Percentiles rank a stretch among this genome's conserved stretches.
Conservation (phyloP, 2,329 filamentous ascomycete species). For the Fusarium beomiforme region DNA sequence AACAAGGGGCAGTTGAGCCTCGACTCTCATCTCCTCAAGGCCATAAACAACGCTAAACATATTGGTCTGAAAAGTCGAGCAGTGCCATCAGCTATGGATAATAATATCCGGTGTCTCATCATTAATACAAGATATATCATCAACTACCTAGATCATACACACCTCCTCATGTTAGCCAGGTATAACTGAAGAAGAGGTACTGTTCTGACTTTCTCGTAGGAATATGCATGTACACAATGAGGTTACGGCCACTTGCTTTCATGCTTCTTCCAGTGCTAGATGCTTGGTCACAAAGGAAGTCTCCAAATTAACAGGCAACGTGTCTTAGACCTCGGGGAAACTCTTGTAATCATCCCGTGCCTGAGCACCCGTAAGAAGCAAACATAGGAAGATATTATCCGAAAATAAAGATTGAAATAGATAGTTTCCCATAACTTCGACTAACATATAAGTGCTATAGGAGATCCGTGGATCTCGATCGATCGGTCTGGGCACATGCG, state of each 20-base stretch:
- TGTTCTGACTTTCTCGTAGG: no score
- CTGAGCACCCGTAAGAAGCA: not conserved
- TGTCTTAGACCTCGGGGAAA: not conserved
- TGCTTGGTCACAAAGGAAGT: not conserved
- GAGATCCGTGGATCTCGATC: constrained; percentile 3
- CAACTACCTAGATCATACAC: no score
- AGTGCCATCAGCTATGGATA: not conserved
- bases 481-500: constrained; percentile 37
- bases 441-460: not conserved
- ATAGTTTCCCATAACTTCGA: not conserved
- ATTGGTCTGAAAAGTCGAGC: not conserved
- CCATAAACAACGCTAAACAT: not conserved
- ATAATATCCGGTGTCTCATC: no score
- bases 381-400: constrained; percentile 4
- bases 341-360: not conserved
- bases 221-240: no score
- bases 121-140: no score
- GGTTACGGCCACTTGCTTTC: no score
- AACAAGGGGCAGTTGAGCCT: not conserved
- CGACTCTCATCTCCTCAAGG: not conserved
- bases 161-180: not conserved
- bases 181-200: no score
- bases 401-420: constrained; percentile 10
- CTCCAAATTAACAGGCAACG: not conserved
- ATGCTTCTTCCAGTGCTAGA: no score